Evolutionary conservation across 352 stramenopile genomes (phyloP), one percentile per base, ranked within the genome.

Genomic region (Phytophthora palmivora): DNA sequence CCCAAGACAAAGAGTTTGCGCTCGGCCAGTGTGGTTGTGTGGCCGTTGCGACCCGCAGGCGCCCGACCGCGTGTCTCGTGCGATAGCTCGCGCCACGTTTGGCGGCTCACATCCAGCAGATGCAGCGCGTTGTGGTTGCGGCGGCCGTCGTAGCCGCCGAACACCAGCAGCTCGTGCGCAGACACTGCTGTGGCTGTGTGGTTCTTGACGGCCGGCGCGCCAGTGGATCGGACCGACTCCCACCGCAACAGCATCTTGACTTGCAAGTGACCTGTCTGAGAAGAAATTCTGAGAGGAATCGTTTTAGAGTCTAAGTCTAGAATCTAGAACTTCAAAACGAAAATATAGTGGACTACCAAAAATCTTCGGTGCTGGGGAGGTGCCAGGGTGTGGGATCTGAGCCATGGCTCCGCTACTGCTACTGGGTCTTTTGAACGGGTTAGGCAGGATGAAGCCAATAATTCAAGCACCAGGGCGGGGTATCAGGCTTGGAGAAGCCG

Each of bases 71-170:
- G 71, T 22, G 82, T 76, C 55, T 79, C 62, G 43, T 69, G 52
- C 21, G 69, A 64, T 10, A 87, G 62, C 53, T 82, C 77, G 38
- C 75, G 81, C 82, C 83, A 94, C 52, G 91, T 79, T 19, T 89
- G 63, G 10, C 74, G 82, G 36, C 90, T 85, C 53, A 97, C 84
- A 76, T 97, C 77, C 60, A 96, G 91, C 26, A 94, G 55, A 56
- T 97, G 85, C 26, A 99, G 79, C 12, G 89, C 82, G 65, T 97
- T 97, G 79, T 98, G 95, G 79, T 99, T 99, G 44, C 89, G 75
- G 6, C 94, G 77, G 0, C 95, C 95, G 67, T 99, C 96, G 74
- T 99, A 99, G 37, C 96, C 96, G 56, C 96, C 96, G 58, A 99
- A 99, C 11, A 96, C 70, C 24, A 91, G 68, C 50, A 91, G 60